Evolutionary conservation across 139 green algal genomes (phyloP), one percentile per base, ranked within the genome.

Genomic region (Haematococcus sp.): DNA sequence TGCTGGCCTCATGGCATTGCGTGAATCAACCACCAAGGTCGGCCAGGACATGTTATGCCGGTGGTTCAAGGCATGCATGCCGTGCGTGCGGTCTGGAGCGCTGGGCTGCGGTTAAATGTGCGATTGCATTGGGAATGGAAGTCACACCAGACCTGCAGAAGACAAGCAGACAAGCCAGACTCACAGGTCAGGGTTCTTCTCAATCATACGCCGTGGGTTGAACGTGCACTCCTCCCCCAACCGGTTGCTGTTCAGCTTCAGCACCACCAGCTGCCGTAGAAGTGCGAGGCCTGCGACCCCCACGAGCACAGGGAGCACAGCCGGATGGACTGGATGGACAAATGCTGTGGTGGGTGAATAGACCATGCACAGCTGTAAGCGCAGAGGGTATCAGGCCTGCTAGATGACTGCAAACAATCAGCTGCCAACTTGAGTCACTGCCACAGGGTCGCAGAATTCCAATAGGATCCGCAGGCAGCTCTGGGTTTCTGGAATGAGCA

Each of bases 191-290:
- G 66, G 35, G 55, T 69, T 75, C 35, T 46, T 63, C 25, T 79
- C 74, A 19, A 78, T 16, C 69, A 86, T 71, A 51, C 71, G 74
- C 2, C 23, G 33, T 1, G 71, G n/a, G 22, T 61, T 61, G 71
- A 86, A 85, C 58, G 25, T 73, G 63, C 68, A 80, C 44, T 80
- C 81, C 49, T 86, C 82, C 17, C 73, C 87, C 34, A 88, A 58
- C 27, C 81, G 75, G 74, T 92, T 94, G 79, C 56, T 73, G 77
- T 76, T 81, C 5, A 86, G 60, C n/a, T 67, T 81, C 23, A 89
- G 72, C 20, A 85, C 80, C 2, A 67, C 28, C 71, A 89, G 63
- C 13, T 74, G 17, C 0, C 44, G 28, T 16, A 89, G 75, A 28
- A 84, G 68, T 0, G 77, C 71, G 27, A 89, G 78, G 5, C 73